These are phyloP conservation scores for Chaetomium globosum DNA, from an alignment of 2,329 filamentous ascomycete genomes.

Conservation along the genomic window DNA sequence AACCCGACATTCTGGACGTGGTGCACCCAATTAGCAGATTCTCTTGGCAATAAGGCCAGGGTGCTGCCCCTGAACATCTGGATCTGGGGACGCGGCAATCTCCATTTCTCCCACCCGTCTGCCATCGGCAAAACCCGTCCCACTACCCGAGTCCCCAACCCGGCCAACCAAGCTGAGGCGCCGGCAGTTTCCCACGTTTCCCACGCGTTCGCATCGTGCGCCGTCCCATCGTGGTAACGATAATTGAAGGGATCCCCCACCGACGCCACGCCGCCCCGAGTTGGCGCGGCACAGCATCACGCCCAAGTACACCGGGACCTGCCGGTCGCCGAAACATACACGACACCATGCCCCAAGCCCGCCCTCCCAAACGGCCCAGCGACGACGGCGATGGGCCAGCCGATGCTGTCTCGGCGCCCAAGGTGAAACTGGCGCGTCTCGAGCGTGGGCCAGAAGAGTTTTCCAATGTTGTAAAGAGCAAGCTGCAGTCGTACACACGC, in stretches of 20 bases:
- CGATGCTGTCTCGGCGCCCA: slow-evolving; percentile 44
- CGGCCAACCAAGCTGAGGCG: slow-evolving; percentile 4
- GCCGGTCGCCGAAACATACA: slow-evolving; percentile 26
- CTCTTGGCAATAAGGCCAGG: slow-evolving; percentile 24
- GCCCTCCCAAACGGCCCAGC: slow-evolving; percentile 50
- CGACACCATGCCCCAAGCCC: slow-evolving; percentile 46
- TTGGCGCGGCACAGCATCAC: slow-evolving; percentile 33
- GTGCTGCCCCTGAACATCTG: slow-evolving; percentile 27
- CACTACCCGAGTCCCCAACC: slow-evolving; percentile 17
- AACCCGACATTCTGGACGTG: slow-evolving; percentile 36
- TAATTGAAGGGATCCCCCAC: slow-evolving; percentile 22
- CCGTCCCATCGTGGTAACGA: slow-evolving; percentile 4
- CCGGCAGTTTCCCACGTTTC: slow-evolving; percentile 2
- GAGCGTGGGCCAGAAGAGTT: slow-evolving; percentile 56
- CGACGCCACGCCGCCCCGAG: slow-evolving; percentile 29
- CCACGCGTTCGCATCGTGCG: slow-evolving; percentile 17
- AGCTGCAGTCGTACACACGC: slow-evolving; percentile 58
- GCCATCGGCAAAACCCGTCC: slow-evolving; percentile 36
- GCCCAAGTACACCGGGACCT: slow-evolving; percentile 20
- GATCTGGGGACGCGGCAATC: slow-evolving; percentile 32
- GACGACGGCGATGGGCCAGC: slow-evolving; percentile 44
- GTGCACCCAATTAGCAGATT: slow-evolving; percentile 6
- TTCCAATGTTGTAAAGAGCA: slow-evolving; percentile 59
- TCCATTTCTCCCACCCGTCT: slow-evolving; percentile 30
- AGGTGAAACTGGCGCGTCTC: slow-evolving; percentile 54